A percentile compares a stretch with the other conserved stretches of the same genome.
Evolutionary conservation across 164 flowering plant genomes (phyloP).

Genomic region (Vitis labrusca): DNA sequence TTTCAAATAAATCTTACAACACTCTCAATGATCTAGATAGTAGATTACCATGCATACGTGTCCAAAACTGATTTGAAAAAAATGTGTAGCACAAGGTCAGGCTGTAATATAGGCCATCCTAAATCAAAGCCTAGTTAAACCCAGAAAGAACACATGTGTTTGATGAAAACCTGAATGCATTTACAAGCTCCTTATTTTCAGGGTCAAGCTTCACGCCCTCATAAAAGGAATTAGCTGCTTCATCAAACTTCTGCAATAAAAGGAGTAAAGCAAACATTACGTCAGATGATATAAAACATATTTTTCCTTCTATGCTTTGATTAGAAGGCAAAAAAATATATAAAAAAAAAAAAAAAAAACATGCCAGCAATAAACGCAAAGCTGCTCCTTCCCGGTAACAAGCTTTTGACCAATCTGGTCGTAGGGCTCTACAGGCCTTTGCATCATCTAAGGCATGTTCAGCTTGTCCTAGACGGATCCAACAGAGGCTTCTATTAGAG

Average conservation of each 20-base stretch:
- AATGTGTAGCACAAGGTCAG: no score
- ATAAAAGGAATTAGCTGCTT: slow-evolving; percentile 93
- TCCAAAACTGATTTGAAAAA: no score
- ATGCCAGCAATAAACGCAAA: slow-evolving; percentile 73
- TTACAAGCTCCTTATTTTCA: slow-evolving; percentile 82
- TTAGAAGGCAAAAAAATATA: neutral
- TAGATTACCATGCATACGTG: no score
- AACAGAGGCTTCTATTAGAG: slow-evolving; percentile 98
- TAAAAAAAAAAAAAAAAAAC: slow-evolving; percentile 3
- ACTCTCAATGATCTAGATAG: no score
- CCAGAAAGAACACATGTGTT: neutral
- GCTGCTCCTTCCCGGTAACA: slow-evolving; percentile 97
- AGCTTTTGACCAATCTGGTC: slow-evolving; percentile 93
- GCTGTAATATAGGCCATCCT: neutral
- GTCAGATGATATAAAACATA: neutral
- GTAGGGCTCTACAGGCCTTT: slow-evolving; percentile 72
- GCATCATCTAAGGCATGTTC: slow-evolving; percentile 95
- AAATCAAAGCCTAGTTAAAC: neutral
- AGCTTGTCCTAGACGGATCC: slow-evolving; percentile 87
- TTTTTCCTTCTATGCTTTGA: neutral
- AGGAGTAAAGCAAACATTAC: neutral
- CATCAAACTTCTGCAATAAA: slow-evolving; percentile 77
- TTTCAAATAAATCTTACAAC: no score
- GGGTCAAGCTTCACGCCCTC: slow-evolving; percentile 92
- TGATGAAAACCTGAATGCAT: slow-evolving; percentile 73